These are phyloP conservation scores for Cryptococcus depauperatus DNA, from an alignment of 1,284 basidiomycete genomes.

Conservation along the genomic window DNA sequence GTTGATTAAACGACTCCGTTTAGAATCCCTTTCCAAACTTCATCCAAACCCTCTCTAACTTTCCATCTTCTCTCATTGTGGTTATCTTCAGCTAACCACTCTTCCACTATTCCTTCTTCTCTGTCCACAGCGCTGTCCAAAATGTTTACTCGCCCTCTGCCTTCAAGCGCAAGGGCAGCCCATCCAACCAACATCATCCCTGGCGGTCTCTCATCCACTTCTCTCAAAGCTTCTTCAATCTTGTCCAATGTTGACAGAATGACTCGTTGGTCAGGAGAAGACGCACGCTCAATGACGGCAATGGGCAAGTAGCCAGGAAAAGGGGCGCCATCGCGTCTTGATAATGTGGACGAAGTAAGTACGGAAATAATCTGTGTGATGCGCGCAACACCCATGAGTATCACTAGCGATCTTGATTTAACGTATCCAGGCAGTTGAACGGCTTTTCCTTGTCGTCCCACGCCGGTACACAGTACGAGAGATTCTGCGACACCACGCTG, in stretches of 20 bases:
- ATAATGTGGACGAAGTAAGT: conserved; percentile 40
- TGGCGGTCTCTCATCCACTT: conserved; percentile 82
- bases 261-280: conserved; percentile 82
- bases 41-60: conserved; percentile 22
- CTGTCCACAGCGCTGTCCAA: conserved; percentile 45
- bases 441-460: conserved; percentile 76
- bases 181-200: conserved; percentile 95
- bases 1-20: conserved; percentile 2
- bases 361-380: conserved; percentile 63
- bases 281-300: conserved; percentile 87
- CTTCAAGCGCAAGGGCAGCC: conserved; percentile 55
- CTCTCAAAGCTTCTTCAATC: conserved; percentile 63
- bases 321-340: conserved; percentile 49
- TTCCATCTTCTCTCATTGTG: conserved; percentile 13
- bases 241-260: conserved; percentile 69
- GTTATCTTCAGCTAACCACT: conserved; percentile 18
- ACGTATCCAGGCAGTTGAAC: conserved; percentile 81
- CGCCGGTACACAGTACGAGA: conserved; percentile 84
- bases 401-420: conserved; percentile 65
- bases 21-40: conserved; percentile 21
- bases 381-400: conserved; percentile 93
- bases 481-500: conserved; percentile 89
- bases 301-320: conserved; percentile 77
- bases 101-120: conserved; percentile 26
- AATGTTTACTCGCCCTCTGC: conserved; percentile 49